A percentile compares a stretch with the other conserved stretches of the same genome.
phyloP scores from a whole-genome alignment of 1,284 basidiomycete species.

The Chondrostereum purpureum region DNA sequence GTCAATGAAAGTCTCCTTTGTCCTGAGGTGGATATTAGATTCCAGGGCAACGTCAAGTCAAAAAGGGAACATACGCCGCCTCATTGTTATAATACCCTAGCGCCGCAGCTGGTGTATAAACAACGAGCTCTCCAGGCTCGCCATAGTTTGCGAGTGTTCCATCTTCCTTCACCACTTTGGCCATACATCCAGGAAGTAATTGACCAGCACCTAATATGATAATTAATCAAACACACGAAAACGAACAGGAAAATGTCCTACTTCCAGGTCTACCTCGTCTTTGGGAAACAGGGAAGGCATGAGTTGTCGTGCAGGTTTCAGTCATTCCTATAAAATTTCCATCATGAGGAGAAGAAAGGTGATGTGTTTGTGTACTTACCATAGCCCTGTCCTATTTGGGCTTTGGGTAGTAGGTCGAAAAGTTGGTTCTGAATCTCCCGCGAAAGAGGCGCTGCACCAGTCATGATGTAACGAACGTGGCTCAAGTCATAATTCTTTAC shows the following conservation, averaged over 20 bases:
- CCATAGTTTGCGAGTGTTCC: constrained; percentile 36
- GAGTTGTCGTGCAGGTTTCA: constrained; percentile 34
- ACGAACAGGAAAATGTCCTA: neutral
- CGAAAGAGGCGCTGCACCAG: constrained; percentile 61
- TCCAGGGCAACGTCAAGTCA: neutral
- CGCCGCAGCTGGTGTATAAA: constrained; percentile 35
- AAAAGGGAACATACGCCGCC: constrained; percentile 35
- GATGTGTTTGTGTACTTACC: constrained; percentile 24
- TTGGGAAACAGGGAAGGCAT: constrained; percentile 23
- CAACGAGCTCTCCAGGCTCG: constrained; percentile 42
- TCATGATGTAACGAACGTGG: constrained; percentile 40
- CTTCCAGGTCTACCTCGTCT: constrained; percentile 31
- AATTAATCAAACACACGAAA: neutral
- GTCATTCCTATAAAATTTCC: constrained; percentile 26
- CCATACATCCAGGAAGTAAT: constrained; percentile 32
- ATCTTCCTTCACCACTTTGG: constrained; percentile 38
- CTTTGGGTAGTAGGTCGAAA: constrained; percentile 37
- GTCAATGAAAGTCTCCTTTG: constrained; percentile 27
- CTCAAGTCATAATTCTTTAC: constrained; percentile 51
- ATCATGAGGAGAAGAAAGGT: neutral
- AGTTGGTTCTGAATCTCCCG: constrained; percentile 45
- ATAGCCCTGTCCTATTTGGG: constrained; percentile 47
- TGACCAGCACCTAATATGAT: constrained; percentile 28
- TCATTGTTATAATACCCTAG: constrained; percentile 42
- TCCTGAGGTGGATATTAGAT: constrained; percentile 15